phyloP scores from a whole-genome alignment of 192 early-diverging fungal species.

The Linderina pennispora region DNA sequence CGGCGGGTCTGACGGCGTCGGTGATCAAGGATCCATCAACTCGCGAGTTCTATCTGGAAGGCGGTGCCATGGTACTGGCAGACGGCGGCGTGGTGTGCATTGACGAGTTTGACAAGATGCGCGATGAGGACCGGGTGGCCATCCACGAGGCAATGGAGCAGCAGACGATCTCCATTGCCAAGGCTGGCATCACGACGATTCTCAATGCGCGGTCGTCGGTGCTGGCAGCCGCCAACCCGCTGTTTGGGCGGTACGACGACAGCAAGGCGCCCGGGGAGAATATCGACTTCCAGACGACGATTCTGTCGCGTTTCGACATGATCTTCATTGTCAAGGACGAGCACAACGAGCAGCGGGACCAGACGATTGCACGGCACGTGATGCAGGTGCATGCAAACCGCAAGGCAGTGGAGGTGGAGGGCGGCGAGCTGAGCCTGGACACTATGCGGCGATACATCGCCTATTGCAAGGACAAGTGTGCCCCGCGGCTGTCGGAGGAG shows the following conservation, averaged over 20 bases:
- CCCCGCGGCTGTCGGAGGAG: constrained; percentile 80
- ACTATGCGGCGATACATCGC: constrained; percentile 96
- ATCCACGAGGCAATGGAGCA: constrained; percentile 99
- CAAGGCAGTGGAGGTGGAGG: constrained; percentile 53
- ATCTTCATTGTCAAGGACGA: constrained; percentile 99
- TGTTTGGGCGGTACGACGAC: constrained; percentile 98
- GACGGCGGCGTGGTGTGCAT: constrained; percentile 99
- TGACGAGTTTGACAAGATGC: constrained; percentile 99
- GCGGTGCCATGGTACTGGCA: constrained; percentile 98
- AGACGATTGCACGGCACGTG: constrained; percentile 92
- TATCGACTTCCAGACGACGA: constrained; percentile 99
- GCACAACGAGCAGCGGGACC: constrained; percentile 89
- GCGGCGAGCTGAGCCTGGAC: constrained; percentile 83
- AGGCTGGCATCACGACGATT: constrained; percentile 99
- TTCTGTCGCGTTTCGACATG: constrained; percentile 99
- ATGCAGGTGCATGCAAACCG: constrained; percentile 88
- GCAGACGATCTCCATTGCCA: constrained; percentile 99
- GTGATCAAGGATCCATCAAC: constrained; percentile 88
- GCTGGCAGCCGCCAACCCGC: constrained; percentile 95
- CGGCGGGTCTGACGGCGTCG: constrained; percentile 97
- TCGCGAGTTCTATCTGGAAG: constrained; percentile 96
- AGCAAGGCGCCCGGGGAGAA: constrained; percentile 98
- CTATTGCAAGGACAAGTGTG: constrained; percentile 93
- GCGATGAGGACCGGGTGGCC: constrained; percentile 97
- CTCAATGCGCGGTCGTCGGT: constrained; percentile 96